phyloP scores from a whole-genome alignment of 2,329 filamentous ascomycete genomes.

The Apiospora aurea region DNA sequence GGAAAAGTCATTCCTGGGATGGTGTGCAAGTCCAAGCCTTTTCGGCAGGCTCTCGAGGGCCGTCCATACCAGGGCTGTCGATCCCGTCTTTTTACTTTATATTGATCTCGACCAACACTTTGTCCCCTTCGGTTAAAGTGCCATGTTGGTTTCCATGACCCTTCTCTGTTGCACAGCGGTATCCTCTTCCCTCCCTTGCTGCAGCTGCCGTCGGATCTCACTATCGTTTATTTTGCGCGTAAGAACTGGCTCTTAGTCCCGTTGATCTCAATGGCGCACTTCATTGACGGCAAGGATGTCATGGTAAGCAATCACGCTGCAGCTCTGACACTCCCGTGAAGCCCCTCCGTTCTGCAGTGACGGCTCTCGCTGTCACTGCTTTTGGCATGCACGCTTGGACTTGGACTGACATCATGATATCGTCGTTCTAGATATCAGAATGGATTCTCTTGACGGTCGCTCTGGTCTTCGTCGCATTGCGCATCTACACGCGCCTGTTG shows the following conservation, averaged over 20 bases:
- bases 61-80: neutral
- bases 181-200: neutral
- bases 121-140: slow-evolving; percentile 14
- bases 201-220: neutral
- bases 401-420: slow-evolving; percentile 15
- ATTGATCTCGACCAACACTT: slow-evolving; percentile 12
- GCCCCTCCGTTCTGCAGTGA: neutral
- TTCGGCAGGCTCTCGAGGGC: neutral
- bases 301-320: slow-evolving; percentile 30
- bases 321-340: neutral
- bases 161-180: neutral
- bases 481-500: slow-evolving; percentile 44
- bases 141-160: neutral
- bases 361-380: neutral
- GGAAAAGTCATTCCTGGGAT: neutral
- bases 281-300: slow-evolving; percentile 37
- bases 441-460: slow-evolving; percentile 41
- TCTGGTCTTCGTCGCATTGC: slow-evolving; percentile 40
- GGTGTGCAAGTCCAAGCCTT: neutral
- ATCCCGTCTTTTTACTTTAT: slow-evolving; percentile 13
- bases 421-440: slow-evolving; percentile 40
- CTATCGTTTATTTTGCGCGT: neutral
- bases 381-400: neutral
- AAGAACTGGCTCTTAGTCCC: neutral
- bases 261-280: slow-evolving; percentile 31